Conservation (phyloP, 805 yeast genomes). For the Zygosaccharomyces rouxii region DNA sequence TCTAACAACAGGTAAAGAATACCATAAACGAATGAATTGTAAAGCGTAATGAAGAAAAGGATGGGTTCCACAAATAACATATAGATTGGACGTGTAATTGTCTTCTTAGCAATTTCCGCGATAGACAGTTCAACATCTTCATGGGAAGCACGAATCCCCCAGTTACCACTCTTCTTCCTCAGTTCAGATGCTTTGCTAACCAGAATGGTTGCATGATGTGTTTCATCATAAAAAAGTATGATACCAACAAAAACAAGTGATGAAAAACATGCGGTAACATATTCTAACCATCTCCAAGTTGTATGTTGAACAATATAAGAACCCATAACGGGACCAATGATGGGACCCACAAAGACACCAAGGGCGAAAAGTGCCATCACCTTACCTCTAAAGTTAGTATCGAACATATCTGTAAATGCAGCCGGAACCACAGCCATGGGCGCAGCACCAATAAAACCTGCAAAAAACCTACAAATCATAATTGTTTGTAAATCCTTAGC, state of each 20-base stretch:
- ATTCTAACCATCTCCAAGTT: constrained; percentile 83
- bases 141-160: constrained; percentile 79
- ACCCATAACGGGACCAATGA: constrained; percentile 76
- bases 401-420: constrained; percentile 76
- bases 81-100: constrained; percentile 60
- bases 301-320: constrained; percentile 61
- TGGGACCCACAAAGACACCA: constrained; percentile 75
- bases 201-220: constrained; percentile 67
- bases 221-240: constrained; percentile 49
- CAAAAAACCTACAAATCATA: constrained; percentile 71
- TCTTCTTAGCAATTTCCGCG: constrained; percentile 57
- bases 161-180: constrained; percentile 67
- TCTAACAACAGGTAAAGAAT: constrained; percentile 68
- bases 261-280: constrained; percentile 61
- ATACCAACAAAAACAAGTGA: constrained; percentile 40
- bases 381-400: constrained; percentile 61
- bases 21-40: constrained; percentile 77
- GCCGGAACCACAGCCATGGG: constrained; percentile 86
- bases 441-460: constrained; percentile 79
- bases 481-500: constrained; percentile 75
- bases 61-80: constrained; percentile 73
- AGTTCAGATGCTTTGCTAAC: constrained; percentile 57
- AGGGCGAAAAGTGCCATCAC: constrained; percentile 69
- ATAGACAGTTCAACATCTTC: constrained; percentile 56
- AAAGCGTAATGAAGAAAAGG: constrained; percentile 59